Base-by-base conservation (phyloP, 495 filamentous ascomycete genomes). In the Hyphodiscus hymeniophilus region DNA sequence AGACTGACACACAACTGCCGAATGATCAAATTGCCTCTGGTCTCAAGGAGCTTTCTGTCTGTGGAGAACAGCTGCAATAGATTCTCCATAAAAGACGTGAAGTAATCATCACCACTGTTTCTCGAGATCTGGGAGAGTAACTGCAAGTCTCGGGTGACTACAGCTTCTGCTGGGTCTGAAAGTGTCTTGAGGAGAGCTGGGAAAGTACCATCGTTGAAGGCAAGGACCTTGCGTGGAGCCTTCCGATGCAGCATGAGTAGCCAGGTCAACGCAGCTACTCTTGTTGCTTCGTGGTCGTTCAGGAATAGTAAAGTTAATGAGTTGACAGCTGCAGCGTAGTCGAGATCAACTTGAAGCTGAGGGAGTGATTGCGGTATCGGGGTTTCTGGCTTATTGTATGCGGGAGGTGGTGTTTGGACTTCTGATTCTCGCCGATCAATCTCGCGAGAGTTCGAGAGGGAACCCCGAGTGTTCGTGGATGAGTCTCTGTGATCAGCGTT, bases 31-130 rank as follows among this genome's bases (percentile, higher is more conserved):
- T 97, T 99, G 7, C 94, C 94, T 15, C 94, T 76, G 11, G 85
- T 91, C 65, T 97, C 94, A 1, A 99, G 70, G 13, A 99, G 69
- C 51, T 86, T 82, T 21, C 94, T 73, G 63, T 99, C 94, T 0
- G 91, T 97, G 30, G 86, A 89, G 58, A 96, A 99, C 2, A 99
- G 77, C 56, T 96, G 91, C 10, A 99, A 72, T 3, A 99, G 72
- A 55, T 91, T 94, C 41, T 95, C 87, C 94, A 99, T 97, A 60
- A 99, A 99, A 11, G 88, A 91, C 0, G 87, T 83, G 61, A 99
- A 97, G 65, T 97, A 96, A 57, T 87, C 84, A 56, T 97, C 94
- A 57, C 95, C 92, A 66, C 91, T 97, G 51, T 95, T 94, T 44
- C 81, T 79, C 3, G 91, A 95, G 26, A 99, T 97, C 52, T 99